These are phyloP conservation scores for Skeletonema potamos DNA, from an alignment of 108 stramenopile genomes.

Conservation along the genomic window DNA sequence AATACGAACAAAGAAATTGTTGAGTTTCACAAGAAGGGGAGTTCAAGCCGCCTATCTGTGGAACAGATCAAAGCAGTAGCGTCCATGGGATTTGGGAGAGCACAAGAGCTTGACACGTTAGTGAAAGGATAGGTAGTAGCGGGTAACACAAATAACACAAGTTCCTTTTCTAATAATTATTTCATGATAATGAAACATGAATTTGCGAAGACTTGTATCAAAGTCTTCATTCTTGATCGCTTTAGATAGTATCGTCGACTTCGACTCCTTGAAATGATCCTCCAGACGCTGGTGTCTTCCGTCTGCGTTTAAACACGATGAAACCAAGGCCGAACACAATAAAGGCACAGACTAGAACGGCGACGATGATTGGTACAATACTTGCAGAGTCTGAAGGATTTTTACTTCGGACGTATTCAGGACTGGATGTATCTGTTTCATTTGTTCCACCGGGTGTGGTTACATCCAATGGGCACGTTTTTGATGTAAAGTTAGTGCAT, in stretches of 20 bases:
- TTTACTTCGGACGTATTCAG: not conserved
- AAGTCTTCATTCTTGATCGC: not conserved
- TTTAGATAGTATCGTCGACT: not conserved
- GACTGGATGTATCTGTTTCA: not conserved
- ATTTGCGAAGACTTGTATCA: not conserved
- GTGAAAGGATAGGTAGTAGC: slow-evolving; percentile 3
- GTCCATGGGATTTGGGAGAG: slow-evolving; percentile 33
- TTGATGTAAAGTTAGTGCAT: slow-evolving; percentile 20
- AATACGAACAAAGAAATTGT: slow-evolving; percentile 35
- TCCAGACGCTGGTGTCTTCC: slow-evolving; percentile 4
- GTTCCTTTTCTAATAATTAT: not conserved
- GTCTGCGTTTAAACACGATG: slow-evolving; percentile 20
- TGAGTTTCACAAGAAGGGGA: slow-evolving; percentile 35
- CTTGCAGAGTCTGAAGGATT: not conserved
- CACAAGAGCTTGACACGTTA: slow-evolving; percentile 31
- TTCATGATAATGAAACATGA: not conserved
- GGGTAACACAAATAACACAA: not conserved
- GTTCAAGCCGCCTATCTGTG: slow-evolving; percentile 21
- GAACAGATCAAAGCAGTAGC: slow-evolving; percentile 31
- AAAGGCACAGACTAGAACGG: slow-evolving; percentile 24
- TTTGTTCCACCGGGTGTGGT: not conserved
- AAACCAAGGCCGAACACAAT: slow-evolving; percentile 30
- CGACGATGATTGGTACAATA: slow-evolving; percentile 32
- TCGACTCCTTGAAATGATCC: not conserved
- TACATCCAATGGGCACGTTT: slow-evolving; percentile 18